A percentile compares a stretch with the other conserved stretches of the same genome.
Evolutionary conservation across 176 grass and related monocot species (phyloP).

Genomic region (Carex pumila): DNA sequence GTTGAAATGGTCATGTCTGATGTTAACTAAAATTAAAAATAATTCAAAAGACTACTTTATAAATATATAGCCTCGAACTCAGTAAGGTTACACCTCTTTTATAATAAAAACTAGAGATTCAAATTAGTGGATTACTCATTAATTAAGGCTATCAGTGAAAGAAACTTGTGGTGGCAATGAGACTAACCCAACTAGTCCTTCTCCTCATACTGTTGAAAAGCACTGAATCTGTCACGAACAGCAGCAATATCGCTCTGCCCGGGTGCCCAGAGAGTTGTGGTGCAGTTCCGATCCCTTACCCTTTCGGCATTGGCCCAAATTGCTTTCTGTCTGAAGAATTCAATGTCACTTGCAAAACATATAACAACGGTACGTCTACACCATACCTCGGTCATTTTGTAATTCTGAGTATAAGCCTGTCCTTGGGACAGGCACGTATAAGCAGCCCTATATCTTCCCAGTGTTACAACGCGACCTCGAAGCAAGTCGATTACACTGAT

Average conservation of each 20-base stretch:
- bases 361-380: too few species aligned
- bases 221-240: not conserved
- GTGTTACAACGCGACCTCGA: constrained; percentile 9
- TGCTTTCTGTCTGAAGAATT: not conserved
- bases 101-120: too few species aligned
- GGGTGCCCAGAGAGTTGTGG: not conserved
- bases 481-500: too few species aligned
- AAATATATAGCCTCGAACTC: too few species aligned
- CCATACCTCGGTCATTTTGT: too few species aligned
- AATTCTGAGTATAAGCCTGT: not conserved
- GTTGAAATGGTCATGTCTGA: too few species aligned
- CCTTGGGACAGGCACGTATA: not conserved
- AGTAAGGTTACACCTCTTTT: too few species aligned
- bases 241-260: not conserved
- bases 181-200: not conserved
- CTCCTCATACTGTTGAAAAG: not conserved
- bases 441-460: not conserved
- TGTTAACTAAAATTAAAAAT: too few species aligned
- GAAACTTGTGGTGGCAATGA: not conserved
- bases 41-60: too few species aligned
- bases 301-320: not conserved
- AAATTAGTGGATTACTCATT: too few species aligned
- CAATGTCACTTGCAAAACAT: not conserved
- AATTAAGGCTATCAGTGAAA: too few species aligned
- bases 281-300: not conserved